phyloP scores from a whole-genome alignment of 768 basidiomycete genomes.

The Podaxis carcinomalis region DNA sequence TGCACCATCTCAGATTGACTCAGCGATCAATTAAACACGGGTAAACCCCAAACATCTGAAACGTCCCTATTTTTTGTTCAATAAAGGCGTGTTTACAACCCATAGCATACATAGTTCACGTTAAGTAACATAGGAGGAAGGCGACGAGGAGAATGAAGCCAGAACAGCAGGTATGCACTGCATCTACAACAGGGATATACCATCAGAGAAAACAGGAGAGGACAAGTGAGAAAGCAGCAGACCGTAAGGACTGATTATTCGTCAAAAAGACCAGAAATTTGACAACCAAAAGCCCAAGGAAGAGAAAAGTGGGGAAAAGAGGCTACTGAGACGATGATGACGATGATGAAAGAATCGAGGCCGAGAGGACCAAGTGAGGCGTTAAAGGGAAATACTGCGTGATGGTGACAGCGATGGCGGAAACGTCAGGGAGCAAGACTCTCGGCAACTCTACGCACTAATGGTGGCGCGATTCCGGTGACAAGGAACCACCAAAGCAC shows the following conservation, averaged over 20 bases:
- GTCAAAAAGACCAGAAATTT: background rate
- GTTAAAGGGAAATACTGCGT: too few relatives aligned
- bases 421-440: background rate
- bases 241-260: background rate
- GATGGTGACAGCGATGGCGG: too few relatives aligned
- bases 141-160: background rate
- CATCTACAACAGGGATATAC: constrained; percentile 1
- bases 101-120: background rate
- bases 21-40: constrained; percentile 4
- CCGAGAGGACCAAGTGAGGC: too few relatives aligned
- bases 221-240: background rate
- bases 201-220: background rate
- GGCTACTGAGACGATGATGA: background rate
- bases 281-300: constrained; percentile 1
- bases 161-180: background rate
- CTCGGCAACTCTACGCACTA: constrained; percentile 23
- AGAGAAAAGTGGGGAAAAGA: background rate
- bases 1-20: background rate
- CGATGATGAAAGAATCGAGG: too few relatives aligned
- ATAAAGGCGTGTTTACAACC: background rate
- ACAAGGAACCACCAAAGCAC: constrained; percentile 19
- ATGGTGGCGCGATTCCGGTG: constrained; percentile 15
- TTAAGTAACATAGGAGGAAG: background rate
- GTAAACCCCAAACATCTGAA: background rate
- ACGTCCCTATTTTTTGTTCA: background rate